Base-by-base conservation (phyloP, 2,329 filamentous ascomycete genomes). In the Trichoderma sp. region DNA sequence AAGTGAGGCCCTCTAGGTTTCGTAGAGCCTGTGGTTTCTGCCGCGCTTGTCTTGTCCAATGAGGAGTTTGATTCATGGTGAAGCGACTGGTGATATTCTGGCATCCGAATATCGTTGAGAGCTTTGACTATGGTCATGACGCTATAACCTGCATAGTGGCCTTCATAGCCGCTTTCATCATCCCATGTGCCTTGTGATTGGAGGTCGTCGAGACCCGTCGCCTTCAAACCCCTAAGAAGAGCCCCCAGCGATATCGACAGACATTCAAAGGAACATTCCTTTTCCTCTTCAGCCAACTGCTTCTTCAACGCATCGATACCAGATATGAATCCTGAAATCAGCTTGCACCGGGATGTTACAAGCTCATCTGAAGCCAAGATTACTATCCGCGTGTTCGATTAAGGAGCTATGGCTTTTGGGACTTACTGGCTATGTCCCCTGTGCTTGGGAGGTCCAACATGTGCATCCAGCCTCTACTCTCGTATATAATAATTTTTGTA, bases 261-360 rank as follows among this genome's bases (percentile, higher is more conserved):
- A 24, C 66, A 68, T n/a, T 51, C 34, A 30, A 68, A 68, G 0
- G 66, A 63, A 16, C 66, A 68, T 3, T 11, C 13, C 18, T 5
- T 30, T 3, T 30, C 21, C 7, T 61, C 18, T 7, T 34, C n/a
- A 26, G 8, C 56, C 1, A 51, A 30, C n/a, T 28, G 18, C 2
- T 2, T 14, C 16, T 56, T 56, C 5, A 68, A 18, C 13, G 30
- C 4, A 13, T 56, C 13, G 4, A 68, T 37, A 1, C 13, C 8
- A 8, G 34, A 32, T 21, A 68, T 14, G 2, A 68, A 13, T 5
- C 5, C 34, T 32, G 34, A 60, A 7, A 68, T n/a, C 6, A 28
- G 14, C 10, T 54, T 2, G 6, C n/a, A 11, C 6, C 66, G 46
- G 8, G 18, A 26, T 11, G 0, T 16, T n/a, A 61, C 51, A 21